Percentiles rank a stretch among this genome's conserved stretches.
Conservation (phyloP, 768 basidiomycete species). For the Kockovaella imperatae region DNA sequence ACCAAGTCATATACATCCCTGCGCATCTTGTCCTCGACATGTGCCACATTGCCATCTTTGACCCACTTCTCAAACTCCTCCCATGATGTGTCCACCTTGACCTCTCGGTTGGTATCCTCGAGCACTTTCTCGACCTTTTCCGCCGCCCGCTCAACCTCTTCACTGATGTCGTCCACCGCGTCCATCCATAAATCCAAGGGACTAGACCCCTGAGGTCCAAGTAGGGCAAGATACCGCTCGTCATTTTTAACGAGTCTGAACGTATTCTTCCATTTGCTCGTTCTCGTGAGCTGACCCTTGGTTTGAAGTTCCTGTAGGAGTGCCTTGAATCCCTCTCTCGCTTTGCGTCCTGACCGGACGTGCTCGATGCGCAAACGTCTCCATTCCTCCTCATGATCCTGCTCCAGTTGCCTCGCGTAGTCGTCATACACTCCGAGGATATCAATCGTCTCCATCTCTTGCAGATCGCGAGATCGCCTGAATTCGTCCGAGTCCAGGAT, state of each 20-base stretch:
- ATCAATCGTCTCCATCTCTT: slow-evolving; percentile 77
- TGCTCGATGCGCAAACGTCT: slow-evolving; percentile 73
- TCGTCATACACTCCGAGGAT: slow-evolving; percentile 90
- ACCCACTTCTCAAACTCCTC: slow-evolving; percentile 38
- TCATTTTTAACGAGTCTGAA: slow-evolving; percentile 71
- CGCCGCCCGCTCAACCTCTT: slow-evolving; percentile 72
- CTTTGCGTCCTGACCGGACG: slow-evolving; percentile 74
- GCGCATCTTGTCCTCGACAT: slow-evolving; percentile 57
- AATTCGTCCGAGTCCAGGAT: slow-evolving; percentile 72
- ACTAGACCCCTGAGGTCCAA: slow-evolving; percentile 88
- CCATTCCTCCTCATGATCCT: slow-evolving; percentile 83
- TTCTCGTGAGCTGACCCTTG: slow-evolving; percentile 62
- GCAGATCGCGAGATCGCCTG: slow-evolving; percentile 66
- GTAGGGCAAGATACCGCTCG: slow-evolving; percentile 72
- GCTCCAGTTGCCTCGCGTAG: slow-evolving; percentile 78
- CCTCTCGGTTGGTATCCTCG: slow-evolving; percentile 20
- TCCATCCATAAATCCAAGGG: slow-evolving; percentile 98
- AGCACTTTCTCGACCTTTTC: slow-evolving; percentile 51
- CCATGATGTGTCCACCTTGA: slow-evolving; percentile 29
- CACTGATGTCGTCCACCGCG: slow-evolving; percentile 74
- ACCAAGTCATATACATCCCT: slow-evolving; percentile 48
- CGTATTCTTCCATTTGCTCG: slow-evolving; percentile 84
- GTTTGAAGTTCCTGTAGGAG: slow-evolving; percentile 65
- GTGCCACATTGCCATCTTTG: slow-evolving; percentile 45
- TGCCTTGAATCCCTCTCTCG: slow-evolving; percentile 80